phyloP scores from a whole-genome alignment of 1,139 yeast species.

The Hemisphaericaspora subhashii region DNA sequence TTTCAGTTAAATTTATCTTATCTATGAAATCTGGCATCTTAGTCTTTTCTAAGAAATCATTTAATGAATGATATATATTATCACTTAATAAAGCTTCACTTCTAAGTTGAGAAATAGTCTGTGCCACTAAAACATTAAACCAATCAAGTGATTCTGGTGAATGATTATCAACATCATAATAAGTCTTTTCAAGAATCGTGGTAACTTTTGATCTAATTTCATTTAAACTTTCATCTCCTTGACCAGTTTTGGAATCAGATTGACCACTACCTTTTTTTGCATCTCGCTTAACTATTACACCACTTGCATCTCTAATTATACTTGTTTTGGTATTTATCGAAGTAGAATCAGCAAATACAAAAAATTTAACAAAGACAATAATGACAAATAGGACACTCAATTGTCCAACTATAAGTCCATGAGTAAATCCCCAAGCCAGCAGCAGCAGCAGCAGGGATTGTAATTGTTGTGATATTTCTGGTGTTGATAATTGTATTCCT shows the following conservation, averaged over 20 bases:
- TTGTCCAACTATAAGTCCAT: conserved; percentile 82
- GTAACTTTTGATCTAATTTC: conserved; percentile 19
- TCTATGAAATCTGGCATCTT: conserved; percentile 79
- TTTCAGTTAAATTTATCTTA: conserved; percentile 74
- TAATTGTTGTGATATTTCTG: conserved; percentile 5
- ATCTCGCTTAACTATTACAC: conserved; percentile 39
- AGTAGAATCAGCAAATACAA: conserved; percentile 75
- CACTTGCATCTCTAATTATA: conserved; percentile 33
- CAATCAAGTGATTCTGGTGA: conserved; percentile 91
- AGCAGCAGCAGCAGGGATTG: conserved; percentile 12
- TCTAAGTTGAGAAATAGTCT: conserved; percentile 81
- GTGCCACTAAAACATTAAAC: conserved; percentile 94
- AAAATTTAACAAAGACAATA: conserved; percentile 76
- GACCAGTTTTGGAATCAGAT: conserved; percentile 16
- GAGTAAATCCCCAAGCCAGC: conserved; percentile 62
- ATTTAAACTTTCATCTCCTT: conserved; percentile 24
- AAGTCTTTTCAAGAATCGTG: conserved; percentile 81
- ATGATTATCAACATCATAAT: conserved; percentile 86
- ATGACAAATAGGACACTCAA: conserved; percentile 76
- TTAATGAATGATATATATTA: conserved; percentile 77
- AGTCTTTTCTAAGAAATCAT: conserved; percentile 51
- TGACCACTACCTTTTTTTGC: conserved; percentile 14
- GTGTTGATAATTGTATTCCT: conserved; percentile 6
- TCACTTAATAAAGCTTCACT: conserved; percentile 83
- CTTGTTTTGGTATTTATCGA: conserved; percentile 33